A percentile compares a stretch with the other conserved stretches of the same genome.
phyloP scores from a whole-genome alignment of 495 filamentous ascomycete species.

The Sporormia fimetaria region DNA sequence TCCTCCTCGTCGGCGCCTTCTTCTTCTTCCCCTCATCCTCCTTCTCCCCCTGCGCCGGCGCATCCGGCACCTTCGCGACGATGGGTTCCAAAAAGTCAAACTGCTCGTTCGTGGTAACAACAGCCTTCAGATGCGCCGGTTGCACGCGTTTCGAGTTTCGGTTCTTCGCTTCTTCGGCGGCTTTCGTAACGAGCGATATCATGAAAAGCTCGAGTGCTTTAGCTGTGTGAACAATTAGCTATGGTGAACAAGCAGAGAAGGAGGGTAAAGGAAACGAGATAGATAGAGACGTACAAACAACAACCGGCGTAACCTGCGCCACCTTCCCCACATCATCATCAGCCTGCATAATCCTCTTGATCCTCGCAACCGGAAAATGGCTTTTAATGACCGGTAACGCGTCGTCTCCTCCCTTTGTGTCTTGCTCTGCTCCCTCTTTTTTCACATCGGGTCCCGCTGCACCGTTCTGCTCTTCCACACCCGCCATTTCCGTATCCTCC shows the following conservation, averaged over 20 bases:
- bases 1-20: slow-evolving; percentile 34
- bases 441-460: no score
- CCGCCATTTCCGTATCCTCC: no score
- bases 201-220: slow-evolving; percentile 97
- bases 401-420: no score
- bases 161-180: slow-evolving; percentile 68
- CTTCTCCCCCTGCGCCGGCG: slow-evolving; percentile 43
- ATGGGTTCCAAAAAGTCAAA: slow-evolving; percentile 88
- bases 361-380: slow-evolving; percentile 93
- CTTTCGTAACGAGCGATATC: slow-evolving; percentile 80
- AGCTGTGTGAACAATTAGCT: slow-evolving; percentile 29
- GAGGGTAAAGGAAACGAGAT: slow-evolving; percentile 1
- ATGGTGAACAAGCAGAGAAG: slow-evolving; percentile 3
- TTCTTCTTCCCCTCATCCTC: slow-evolving; percentile 42
- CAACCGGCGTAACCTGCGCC: slow-evolving; percentile 88
- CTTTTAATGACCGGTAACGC: no score
- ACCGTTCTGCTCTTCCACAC: no score
- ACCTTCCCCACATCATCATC: slow-evolving; percentile 99
- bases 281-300: slow-evolving; percentile 55
- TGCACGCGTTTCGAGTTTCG: slow-evolving; percentile 82
- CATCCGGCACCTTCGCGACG: slow-evolving; percentile 58
- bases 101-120: slow-evolving; percentile 71
- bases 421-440: no score
- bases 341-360: slow-evolving; percentile 99
- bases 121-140: slow-evolving; percentile 79